Percentiles rank a stretch among this genome's conserved stretches.
phyloP scores from a whole-genome alignment of 176 grass and related monocot species.

The Triticum turgidum region DNA sequence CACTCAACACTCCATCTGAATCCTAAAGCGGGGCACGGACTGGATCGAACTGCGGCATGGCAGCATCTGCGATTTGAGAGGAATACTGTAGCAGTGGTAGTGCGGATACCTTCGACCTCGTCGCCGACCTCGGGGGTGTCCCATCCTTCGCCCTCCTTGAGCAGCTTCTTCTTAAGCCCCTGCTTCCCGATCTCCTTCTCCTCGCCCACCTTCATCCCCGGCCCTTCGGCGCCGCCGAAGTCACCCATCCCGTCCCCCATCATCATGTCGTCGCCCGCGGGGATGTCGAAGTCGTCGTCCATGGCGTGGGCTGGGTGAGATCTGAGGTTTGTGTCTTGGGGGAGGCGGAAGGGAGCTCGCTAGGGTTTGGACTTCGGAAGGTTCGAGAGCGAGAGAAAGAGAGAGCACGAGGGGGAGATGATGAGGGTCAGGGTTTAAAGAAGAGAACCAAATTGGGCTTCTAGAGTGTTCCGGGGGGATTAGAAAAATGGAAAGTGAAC shows the following conservation, averaged over 20 bases:
- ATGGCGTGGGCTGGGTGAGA: conserved; percentile 27
- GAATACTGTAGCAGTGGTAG: not conserved
- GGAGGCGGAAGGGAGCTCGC: not conserved
- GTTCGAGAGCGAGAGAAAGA: conserved; percentile 28
- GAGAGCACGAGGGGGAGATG: conserved; percentile 16
- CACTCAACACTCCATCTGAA: not conserved
- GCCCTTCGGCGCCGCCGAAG: conserved; percentile 53
- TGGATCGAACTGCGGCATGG: not conserved
- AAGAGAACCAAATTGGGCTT: conserved; percentile 20
- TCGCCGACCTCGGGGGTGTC: conserved; percentile 85
- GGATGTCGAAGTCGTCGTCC: conserved; percentile 92
- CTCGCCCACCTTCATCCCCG: conserved; percentile 68
- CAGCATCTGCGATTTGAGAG: not conserved
- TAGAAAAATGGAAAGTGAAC: conserved; percentile 12
- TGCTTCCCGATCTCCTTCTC: conserved; percentile 97
- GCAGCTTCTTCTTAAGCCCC: conserved; percentile 94
- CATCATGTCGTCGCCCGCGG: conserved; percentile 52
- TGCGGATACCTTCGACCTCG: conserved; percentile 80
- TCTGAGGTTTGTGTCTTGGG: conserved; percentile 25
- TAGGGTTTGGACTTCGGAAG: conserved; percentile 47
- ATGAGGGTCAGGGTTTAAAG: conserved; percentile 44
- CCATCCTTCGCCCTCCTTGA: conserved; percentile 86
- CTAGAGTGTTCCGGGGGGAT: conserved; percentile 46
- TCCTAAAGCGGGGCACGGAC: not conserved
- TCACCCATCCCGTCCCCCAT: conserved; percentile 52